Evolutionary conservation across 139 green algal species (phyloP).

Genomic region (Picochlorum costavermella): DNA sequence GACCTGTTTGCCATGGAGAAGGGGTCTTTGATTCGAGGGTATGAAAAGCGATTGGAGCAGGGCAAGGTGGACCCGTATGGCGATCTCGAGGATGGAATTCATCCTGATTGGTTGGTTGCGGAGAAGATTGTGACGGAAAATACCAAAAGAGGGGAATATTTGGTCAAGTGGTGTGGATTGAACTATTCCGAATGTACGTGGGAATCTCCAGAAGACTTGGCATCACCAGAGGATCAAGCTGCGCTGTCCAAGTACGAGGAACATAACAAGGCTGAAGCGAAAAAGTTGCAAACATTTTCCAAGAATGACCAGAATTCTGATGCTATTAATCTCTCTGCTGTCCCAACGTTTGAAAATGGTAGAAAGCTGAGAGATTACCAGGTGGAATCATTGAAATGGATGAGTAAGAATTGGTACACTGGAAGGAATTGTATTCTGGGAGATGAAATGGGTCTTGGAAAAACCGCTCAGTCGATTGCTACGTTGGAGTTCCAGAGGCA

Average conservation of each 20-base stretch:
- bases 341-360: conserved; percentile 64
- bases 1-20: conserved; percentile 2
- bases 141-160: conserved; percentile 16
- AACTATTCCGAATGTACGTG: conserved; percentile 72
- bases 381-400: conserved; percentile 60
- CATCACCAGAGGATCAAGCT: conserved; percentile 6
- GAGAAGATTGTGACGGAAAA: conserved; percentile 31
- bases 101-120: conserved; percentile 33
- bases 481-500: conserved; percentile 56
- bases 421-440: conserved; percentile 75
- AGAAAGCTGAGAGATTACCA: conserved; percentile 78
- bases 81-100: conserved; percentile 32
- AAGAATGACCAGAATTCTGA: conserved; percentile 24
- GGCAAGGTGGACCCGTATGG: conserved; percentile 21
- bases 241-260: conserved; percentile 10
- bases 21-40: conserved; percentile 20
- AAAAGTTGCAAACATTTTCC: conserved; percentile 41
- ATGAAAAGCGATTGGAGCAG: conserved; percentile 10
- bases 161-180: conserved; percentile 72
- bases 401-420: conserved; percentile 52
- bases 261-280: conserved; percentile 2
- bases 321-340: conserved; percentile 23
- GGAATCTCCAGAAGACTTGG: conserved; percentile 48
- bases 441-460: conserved; percentile 95
- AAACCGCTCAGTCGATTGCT: conserved; percentile 66